phyloP scores from a whole-genome alignment of 345 rosid species.

The Boechera divaricarpa region DNA sequence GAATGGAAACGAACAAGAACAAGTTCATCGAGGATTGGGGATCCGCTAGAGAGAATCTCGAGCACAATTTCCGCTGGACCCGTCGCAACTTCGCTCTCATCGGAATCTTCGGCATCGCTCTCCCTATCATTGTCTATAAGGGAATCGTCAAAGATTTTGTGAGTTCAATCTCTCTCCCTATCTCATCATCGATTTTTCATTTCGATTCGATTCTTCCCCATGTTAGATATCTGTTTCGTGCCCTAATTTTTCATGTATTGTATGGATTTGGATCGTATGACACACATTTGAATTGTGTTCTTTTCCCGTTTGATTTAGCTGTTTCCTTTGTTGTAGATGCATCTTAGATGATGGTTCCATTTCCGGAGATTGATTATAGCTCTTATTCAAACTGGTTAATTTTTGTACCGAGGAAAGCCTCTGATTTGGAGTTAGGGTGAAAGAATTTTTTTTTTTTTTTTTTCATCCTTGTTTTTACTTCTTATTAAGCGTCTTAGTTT shows the following conservation, averaged over 20 bases:
- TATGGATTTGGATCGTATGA: background rate
- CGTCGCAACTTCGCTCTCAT: constrained; percentile 90
- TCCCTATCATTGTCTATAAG: constrained; percentile 82
- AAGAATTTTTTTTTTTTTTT: background rate
- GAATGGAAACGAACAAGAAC: constrained; percentile 94
- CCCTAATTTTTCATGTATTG: constrained; percentile 33
- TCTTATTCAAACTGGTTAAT: background rate
- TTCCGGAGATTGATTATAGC: background rate
- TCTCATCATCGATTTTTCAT: background rate
- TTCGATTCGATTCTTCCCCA: background rate
- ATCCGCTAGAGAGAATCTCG: constrained; percentile 83
- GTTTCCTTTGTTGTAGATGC: background rate
- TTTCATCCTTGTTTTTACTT: background rate
- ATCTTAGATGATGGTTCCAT: background rate
- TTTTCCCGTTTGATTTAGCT: background rate
- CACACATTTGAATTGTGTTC: background rate
- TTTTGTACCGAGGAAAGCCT: background rate
- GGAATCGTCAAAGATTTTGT: constrained; percentile 92
- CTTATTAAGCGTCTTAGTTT: background rate
- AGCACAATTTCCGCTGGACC: constrained; percentile 91
- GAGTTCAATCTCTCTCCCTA: constrained; percentile 28
- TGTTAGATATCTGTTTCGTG: background rate
- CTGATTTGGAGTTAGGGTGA: constrained; percentile 2
- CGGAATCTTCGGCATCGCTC: constrained; percentile 87
- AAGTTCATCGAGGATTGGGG: constrained; percentile 94